phyloP scores from a whole-genome alignment of 2,329 filamentous ascomycete genomes.

The Xylariales sp. region DNA sequence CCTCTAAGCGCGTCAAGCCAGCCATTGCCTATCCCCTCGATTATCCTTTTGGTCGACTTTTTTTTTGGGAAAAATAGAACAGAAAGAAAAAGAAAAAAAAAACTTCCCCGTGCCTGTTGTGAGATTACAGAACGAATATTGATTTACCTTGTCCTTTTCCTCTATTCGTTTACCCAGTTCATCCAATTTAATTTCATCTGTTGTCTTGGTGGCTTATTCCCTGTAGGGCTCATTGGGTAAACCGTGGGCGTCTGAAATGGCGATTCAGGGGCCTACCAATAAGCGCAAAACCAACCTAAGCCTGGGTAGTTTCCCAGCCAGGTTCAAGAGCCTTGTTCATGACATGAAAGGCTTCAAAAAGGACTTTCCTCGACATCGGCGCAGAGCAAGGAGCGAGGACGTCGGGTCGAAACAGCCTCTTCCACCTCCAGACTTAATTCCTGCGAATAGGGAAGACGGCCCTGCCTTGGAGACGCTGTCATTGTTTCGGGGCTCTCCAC shows the following conservation, averaged over 20 bases:
- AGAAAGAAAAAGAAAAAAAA: no score
- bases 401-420: conserved; percentile 23
- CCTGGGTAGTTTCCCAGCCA: conserved; percentile 42
- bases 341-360: conserved; percentile 45
- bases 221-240: conserved; percentile 22
- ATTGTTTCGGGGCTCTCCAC: conserved; percentile 36
- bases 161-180: background rate
- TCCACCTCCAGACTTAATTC: conserved; percentile 22
- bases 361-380: conserved; percentile 36
- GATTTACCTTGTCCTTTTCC: background rate
- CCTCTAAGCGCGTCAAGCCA: conserved; percentile 5
- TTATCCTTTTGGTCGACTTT: background rate
- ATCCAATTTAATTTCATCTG: conserved; percentile 7
- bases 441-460: conserved; percentile 7
- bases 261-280: conserved; percentile 34
- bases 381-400: conserved; percentile 38
- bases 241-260: conserved; percentile 30
- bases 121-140: background rate
- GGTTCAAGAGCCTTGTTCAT: conserved; percentile 45
- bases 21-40: background rate
- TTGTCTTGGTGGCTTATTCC: conserved; percentile 12
- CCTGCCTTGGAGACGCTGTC: conserved; percentile 33
- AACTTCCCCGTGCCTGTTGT: background rate
- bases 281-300: conserved; percentile 37
- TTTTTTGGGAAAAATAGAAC: no score